Evolutionary conservation across 108 stramenopile species (phyloP).

Genomic region (Aurantiochytrium sp.): DNA sequence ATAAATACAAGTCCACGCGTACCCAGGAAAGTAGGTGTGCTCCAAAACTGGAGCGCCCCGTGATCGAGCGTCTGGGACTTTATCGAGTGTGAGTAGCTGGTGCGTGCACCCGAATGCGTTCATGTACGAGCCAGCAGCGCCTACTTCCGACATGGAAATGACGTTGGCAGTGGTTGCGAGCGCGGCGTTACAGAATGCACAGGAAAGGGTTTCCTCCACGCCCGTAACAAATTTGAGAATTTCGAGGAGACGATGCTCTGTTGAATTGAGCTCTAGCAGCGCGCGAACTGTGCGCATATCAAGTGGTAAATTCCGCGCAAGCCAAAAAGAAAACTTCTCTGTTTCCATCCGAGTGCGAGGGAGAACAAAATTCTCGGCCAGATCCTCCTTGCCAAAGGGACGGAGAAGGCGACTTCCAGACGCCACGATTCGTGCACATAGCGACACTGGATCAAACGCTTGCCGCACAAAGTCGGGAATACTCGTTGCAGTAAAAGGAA

Average conservation of each 20-base stretch:
- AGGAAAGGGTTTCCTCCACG: background rate
- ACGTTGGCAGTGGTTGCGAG: background rate
- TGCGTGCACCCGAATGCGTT: background rate
- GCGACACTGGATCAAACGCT: background rate
- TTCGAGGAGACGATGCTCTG: background rate
- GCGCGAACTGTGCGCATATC: background rate
- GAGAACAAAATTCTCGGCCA: background rate
- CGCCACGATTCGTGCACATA: background rate
- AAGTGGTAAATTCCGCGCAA: background rate
- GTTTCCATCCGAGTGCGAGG: background rate
- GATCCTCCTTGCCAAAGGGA: background rate
- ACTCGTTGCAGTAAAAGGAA: background rate
- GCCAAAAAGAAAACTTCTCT: background rate
- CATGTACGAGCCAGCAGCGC: background rate
- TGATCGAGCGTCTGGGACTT: background rate
- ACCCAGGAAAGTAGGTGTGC: slow-evolving; percentile 5
- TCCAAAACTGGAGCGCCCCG: background rate
- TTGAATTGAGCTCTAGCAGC: background rate
- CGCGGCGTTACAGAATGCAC: background rate
- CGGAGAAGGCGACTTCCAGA: background rate
- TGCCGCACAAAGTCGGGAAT: background rate
- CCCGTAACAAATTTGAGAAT: background rate
- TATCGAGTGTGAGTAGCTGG: background rate
- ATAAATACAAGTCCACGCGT: background rate
- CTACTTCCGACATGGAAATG: background rate